phyloP scores from a whole-genome alignment of 768 basidiomycete species.

The Suillus subluteus region DNA sequence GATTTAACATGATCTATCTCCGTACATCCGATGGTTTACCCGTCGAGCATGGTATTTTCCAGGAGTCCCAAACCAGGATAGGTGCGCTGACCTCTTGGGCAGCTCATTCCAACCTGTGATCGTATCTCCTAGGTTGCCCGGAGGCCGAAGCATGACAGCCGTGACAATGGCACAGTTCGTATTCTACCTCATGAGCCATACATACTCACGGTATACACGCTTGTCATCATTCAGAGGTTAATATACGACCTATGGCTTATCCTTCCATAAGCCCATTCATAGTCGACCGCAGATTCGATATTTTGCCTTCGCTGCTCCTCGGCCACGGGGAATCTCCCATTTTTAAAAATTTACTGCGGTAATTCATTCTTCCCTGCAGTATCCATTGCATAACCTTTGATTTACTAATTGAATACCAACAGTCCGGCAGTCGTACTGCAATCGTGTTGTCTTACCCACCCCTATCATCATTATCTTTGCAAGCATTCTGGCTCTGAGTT shows the following conservation, averaged over 20 bases:
- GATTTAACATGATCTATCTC: background rate
- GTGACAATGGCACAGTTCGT: background rate
- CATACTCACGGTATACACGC: background rate
- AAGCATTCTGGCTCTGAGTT: background rate
- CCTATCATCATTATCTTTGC: background rate
- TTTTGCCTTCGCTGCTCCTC: background rate
- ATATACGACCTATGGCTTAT: background rate
- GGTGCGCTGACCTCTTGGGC: background rate
- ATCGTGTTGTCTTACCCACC: background rate
- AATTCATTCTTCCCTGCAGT: background rate
- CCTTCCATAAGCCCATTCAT: background rate
- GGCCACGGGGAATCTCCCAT: background rate
- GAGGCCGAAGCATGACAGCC: background rate
- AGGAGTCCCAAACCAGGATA: background rate
- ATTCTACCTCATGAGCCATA: background rate
- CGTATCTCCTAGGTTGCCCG: background rate
- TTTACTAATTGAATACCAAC: background rate
- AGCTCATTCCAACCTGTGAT: background rate
- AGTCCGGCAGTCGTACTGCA: background rate
- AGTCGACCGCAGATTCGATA: background rate
- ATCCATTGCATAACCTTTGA: background rate
- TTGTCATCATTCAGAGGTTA: background rate
- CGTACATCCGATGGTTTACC: background rate
- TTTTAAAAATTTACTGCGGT: background rate
- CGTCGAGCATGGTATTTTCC: background rate